Conservation (phyloP, 2,329 filamentous ascomycete genomes). For the Nectriaceae sp. region DNA sequence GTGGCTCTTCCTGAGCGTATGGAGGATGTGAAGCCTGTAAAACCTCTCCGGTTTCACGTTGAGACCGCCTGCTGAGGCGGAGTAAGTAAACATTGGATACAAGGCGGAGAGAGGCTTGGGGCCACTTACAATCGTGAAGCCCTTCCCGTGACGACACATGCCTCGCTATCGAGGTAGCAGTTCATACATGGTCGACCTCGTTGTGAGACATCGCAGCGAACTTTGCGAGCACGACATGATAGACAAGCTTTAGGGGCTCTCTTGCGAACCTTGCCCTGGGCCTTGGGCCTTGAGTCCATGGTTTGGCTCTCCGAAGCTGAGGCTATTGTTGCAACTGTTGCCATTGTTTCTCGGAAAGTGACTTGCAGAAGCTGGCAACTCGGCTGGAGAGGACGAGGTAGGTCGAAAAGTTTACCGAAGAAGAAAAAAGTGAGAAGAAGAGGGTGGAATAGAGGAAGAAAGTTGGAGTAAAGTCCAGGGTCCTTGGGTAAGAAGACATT, state of each 20-base stretch:
- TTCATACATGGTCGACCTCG: constrained; percentile 53
- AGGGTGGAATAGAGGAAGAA: constrained; percentile 1
- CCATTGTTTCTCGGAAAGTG: background rate
- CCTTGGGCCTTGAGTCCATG: constrained; percentile 31
- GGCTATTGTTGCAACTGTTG: constrained; percentile 10
- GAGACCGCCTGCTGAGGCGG: constrained; percentile 15
- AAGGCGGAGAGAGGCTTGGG: background rate
- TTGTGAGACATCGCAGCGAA: constrained; percentile 52
- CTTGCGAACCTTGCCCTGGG: constrained; percentile 41
- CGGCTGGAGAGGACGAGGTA: background rate
- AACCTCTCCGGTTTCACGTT: constrained; percentile 6
- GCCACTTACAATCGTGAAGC: constrained; percentile 41
- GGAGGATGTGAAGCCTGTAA: constrained; percentile 8
- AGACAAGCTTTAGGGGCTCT: constrained; percentile 53
- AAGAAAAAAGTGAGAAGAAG: background rate
- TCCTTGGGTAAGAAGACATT: background rate
- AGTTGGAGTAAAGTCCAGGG: constrained; percentile 12
- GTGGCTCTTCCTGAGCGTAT: constrained; percentile 4
- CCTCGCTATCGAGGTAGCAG: constrained; percentile 52
- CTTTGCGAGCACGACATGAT: constrained; percentile 53
- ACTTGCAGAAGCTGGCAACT: background rate
- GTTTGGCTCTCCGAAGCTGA: constrained; percentile 18
- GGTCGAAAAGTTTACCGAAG: background rate
- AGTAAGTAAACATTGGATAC: background rate
- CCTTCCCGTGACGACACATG: constrained; percentile 42